A percentile compares a stretch with the other conserved stretches of the same genome.
phyloP scores from a whole-genome alignment of 148 eudicot species.

The Suaeda aralocaspica region DNA sequence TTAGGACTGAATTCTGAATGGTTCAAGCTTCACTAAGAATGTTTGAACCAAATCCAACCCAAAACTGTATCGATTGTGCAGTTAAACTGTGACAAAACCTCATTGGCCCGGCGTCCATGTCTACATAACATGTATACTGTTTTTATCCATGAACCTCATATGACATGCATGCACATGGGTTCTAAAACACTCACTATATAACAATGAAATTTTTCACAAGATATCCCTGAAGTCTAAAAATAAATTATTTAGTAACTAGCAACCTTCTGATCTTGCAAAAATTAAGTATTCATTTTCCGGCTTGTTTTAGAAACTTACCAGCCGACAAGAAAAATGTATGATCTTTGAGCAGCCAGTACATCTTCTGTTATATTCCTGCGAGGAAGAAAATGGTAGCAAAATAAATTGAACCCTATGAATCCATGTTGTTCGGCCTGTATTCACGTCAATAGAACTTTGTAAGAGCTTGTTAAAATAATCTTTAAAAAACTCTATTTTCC shows the following conservation, averaged over 20 bases:
- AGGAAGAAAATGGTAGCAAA: slow-evolving; percentile 30
- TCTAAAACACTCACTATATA: too few species aligned
- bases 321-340: slow-evolving; percentile 43
- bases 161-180: too few species aligned
- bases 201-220: too few species aligned
- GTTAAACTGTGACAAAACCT: too few species aligned
- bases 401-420: slow-evolving; percentile 49
- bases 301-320: slow-evolving; percentile 37
- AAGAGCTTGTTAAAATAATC: neutral
- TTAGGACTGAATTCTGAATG: neutral
- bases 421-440: slow-evolving; percentile 55
- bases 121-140: too few species aligned
- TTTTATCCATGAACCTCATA: too few species aligned
- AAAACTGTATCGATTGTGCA: too few species aligned
- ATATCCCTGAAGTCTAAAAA: neutral
- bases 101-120: too few species aligned
- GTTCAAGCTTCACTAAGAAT: too few species aligned
- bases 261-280: neutral
- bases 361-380: slow-evolving; percentile 39
- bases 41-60: too few species aligned
- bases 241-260: neutral
- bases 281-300: too few species aligned
- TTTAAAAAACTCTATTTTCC: too few species aligned
- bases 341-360: slow-evolving; percentile 47
- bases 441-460: neutral